phyloP scores from a whole-genome alignment of 2,329 filamentous ascomycete genomes.

The Emergomyces orientalis region DNA sequence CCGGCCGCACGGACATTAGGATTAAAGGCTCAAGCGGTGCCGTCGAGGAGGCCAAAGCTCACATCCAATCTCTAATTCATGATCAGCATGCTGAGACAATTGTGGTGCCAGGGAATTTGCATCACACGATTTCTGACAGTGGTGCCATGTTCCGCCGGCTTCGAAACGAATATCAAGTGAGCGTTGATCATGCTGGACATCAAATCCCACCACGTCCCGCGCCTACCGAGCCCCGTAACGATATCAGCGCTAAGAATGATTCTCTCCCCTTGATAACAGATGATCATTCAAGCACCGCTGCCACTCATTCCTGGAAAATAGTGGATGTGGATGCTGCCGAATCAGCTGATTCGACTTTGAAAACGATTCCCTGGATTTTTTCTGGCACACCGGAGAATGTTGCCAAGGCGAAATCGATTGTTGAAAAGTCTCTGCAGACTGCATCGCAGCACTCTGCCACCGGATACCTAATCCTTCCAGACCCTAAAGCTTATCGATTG shows the following conservation, averaged over 20 bases:
- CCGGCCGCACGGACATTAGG: constrained; percentile 75
- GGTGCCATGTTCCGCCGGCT: constrained; percentile 90
- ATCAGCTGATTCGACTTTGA: constrained; percentile 23
- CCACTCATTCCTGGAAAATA: constrained; percentile 74
- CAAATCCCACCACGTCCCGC: constrained; percentile 61
- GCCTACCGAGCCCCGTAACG: constrained; percentile 40
- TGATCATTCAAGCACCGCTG: constrained; percentile 54
- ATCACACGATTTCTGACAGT: constrained; percentile 72
- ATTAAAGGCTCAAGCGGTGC: constrained; percentile 68
- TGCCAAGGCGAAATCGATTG: constrained; percentile 66
- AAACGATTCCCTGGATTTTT: constrained; percentile 70
- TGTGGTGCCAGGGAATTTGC: constrained; percentile 70
- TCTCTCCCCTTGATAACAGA: constrained; percentile 90
- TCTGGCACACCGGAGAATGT: constrained; percentile 69
- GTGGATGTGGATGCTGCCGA: constrained; percentile 44
- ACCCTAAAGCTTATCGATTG: constrained; percentile 78
- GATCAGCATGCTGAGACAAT: constrained; percentile 81
- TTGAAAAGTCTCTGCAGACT: constrained; percentile 63
- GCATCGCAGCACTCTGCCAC: constrained; percentile 46
- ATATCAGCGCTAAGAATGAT: constrained; percentile 48
- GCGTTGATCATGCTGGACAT: constrained; percentile 81
- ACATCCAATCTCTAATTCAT: constrained; percentile 68
- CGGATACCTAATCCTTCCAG: constrained; percentile 81
- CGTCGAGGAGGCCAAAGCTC: constrained; percentile 76
- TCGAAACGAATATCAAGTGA: constrained; percentile 75